Conservation (phyloP, 1,284 basidiomycete species). For the Athelia psychrophila region DNA sequence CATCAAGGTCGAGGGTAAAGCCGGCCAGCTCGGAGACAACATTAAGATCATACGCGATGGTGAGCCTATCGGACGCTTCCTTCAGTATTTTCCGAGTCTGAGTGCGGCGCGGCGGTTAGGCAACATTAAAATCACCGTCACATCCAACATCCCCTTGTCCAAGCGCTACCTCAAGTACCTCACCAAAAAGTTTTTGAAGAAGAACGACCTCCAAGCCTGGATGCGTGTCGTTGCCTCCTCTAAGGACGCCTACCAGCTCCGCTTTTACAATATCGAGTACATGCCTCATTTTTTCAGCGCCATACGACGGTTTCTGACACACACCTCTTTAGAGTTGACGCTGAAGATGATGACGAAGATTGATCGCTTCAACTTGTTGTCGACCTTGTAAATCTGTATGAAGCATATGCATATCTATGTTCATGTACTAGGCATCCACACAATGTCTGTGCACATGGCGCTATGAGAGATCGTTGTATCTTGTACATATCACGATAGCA, state of each 20-base stretch:
- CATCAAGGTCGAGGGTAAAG: slow-evolving; percentile 83
- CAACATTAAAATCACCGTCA: slow-evolving; percentile 78
- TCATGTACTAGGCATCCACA: neutral
- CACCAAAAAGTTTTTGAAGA: slow-evolving; percentile 96
- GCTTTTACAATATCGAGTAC: slow-evolving; percentile 94
- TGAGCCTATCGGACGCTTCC: slow-evolving; percentile 32
- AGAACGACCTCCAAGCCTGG: slow-evolving; percentile 84
- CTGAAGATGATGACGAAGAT: slow-evolving; percentile 53
- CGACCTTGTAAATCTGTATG: slow-evolving; percentile 3
- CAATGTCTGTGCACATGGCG: too few relatives aligned
- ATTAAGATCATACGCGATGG: slow-evolving; percentile 83
- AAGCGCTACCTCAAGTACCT: slow-evolving; percentile 94
- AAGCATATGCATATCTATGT: slow-evolving; percentile 5
- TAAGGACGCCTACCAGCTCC: slow-evolving; percentile 88
- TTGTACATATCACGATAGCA: too few relatives aligned
- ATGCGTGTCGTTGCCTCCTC: slow-evolving; percentile 88
- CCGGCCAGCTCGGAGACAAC: slow-evolving; percentile 84
- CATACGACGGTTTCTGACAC: slow-evolving; percentile 22
- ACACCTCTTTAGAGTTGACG: slow-evolving; percentile 22
- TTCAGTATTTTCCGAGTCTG: slow-evolving; percentile 1
- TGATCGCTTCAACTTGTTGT: slow-evolving; percentile 18
- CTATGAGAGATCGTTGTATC: too few relatives aligned
- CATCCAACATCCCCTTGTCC: slow-evolving; percentile 83
- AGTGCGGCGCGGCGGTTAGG: slow-evolving; percentile 42
- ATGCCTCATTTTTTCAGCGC: slow-evolving; percentile 25